These are phyloP conservation scores for Amylocystis lapponica DNA, from an alignment of 768 basidiomycete genomes.

Conservation along the genomic window DNA sequence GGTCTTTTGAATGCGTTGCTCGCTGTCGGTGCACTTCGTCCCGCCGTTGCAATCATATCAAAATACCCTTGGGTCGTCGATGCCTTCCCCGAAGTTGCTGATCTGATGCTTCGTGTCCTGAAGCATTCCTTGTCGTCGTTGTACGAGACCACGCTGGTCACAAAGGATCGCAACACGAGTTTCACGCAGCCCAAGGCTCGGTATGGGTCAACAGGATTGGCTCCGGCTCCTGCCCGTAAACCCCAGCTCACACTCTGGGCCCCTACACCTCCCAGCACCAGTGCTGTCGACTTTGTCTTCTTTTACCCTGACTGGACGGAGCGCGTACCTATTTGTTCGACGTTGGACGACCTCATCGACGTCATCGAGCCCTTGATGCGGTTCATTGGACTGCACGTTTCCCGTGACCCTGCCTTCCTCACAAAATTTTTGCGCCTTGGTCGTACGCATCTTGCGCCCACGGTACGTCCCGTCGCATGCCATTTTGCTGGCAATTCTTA, in stretches of 20 bases:
- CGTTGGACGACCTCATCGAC: constrained; percentile 63
- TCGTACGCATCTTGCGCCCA: constrained; percentile 52
- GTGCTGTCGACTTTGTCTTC: constrained; percentile 73
- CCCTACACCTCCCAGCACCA: constrained; percentile 77
- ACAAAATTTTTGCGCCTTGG: constrained; percentile 80
- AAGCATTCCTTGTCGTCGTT: constrained; percentile 63
- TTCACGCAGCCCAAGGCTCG: constrained; percentile 60
- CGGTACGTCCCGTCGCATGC: constrained; percentile 31
- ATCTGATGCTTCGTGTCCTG: constrained; percentile 75
- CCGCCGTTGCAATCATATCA: constrained; percentile 72
- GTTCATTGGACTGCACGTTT: constrained; percentile 77
- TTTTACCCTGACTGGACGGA: constrained; percentile 86
- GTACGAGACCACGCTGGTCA: constrained; percentile 46
- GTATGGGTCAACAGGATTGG: constrained; percentile 52
- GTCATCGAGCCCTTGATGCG: constrained; percentile 76
- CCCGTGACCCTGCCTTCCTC: constrained; percentile 70
- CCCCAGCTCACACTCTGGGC: constrained; percentile 67
- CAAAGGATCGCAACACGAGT: constrained; percentile 56
- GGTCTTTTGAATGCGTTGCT: constrained; percentile 77
- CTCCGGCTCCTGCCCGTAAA: constrained; percentile 51
- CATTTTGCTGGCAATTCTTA: neutral
- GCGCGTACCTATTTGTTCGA: constrained; percentile 57
- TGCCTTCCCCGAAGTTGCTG: constrained; percentile 77
- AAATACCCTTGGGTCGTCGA: constrained; percentile 84
- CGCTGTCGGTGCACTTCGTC: constrained; percentile 75